Percentiles rank a stretch among this genome's conserved stretches.
Evolutionary conservation across 345 rosid species (phyloP).

Genomic region (Melastoma malabathricum): DNA sequence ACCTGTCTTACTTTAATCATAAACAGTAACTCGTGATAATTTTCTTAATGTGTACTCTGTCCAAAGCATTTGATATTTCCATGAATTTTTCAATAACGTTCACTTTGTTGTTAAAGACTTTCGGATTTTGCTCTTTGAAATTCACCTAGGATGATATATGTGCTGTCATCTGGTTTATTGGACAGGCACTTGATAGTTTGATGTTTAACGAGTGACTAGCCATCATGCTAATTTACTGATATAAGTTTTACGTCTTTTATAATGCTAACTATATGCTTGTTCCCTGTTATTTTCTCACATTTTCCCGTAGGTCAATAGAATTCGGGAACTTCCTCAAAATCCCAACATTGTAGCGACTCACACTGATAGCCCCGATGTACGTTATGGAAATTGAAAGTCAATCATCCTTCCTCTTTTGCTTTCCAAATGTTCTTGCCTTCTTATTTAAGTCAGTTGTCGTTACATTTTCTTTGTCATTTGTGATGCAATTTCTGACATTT

Average conservation of each 20-base stretch:
- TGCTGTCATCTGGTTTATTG: too few relatives aligned
- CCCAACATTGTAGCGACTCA: conserved; percentile 94
- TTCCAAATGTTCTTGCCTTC: too few relatives aligned
- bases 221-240: background rate
- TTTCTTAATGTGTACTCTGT: too few relatives aligned
- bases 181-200: too few relatives aligned
- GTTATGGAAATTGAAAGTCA: background rate
- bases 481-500: conserved; percentile 11
- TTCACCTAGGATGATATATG: too few relatives aligned
- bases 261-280: background rate
- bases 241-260: background rate
- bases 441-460: background rate
- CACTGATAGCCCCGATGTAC: conserved; percentile 98
- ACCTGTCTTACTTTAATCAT: conserved; percentile 3
- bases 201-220: background rate
- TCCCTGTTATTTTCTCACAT: background rate
- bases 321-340: conserved; percentile 92
- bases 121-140: too few relatives aligned
- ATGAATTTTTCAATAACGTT: too few relatives aligned
- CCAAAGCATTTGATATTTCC: too few relatives aligned
- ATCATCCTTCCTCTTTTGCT: too few relatives aligned
- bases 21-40: too few relatives aligned
- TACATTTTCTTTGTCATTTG: conserved; percentile 6
- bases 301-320: conserved; percentile 73
- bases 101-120: too few relatives aligned